Percentiles rank a stretch among this genome's conserved stretches.
phyloP scores from a whole-genome alignment of 192 early-diverging fungal genomes.

The Backusella australiensis region DNA sequence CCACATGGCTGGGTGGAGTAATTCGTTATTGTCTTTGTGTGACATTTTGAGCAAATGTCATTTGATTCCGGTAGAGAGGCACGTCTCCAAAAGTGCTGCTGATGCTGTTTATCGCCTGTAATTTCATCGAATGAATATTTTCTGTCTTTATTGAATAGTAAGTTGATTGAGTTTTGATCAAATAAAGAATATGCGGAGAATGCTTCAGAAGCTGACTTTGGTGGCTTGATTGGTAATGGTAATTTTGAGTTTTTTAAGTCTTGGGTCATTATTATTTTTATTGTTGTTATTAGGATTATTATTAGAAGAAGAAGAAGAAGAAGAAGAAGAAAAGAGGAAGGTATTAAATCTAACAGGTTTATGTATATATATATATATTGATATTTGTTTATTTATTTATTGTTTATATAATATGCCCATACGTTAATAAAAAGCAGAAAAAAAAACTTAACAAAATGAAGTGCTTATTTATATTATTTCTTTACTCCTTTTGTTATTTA shows the following conservation, averaged over 20 bases:
- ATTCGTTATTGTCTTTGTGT: neutral
- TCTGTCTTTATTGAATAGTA: neutral
- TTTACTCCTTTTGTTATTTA: neutral
- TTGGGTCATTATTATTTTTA: neutral
- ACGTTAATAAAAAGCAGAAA: neutral
- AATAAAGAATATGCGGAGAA: neutral
- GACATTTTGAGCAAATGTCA: neutral
- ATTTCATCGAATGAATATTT: neutral
- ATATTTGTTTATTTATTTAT: slow-evolving; percentile 7
- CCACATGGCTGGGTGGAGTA: neutral
- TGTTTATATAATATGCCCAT: neutral
- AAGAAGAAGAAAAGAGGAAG: neutral
- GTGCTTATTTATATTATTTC: neutral
- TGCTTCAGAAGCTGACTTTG: neutral
- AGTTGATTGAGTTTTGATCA: neutral
- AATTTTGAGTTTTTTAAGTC: neutral
- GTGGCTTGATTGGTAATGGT: neutral
- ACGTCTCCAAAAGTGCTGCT: slow-evolving; percentile 12
- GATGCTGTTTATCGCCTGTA: neutral
- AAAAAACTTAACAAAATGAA: neutral
- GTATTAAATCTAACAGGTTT: neutral
- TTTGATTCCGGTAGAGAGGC: neutral
- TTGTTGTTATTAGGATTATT: neutral
- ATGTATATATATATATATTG: neutral
- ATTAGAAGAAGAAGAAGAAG: neutral